Evolutionary conservation across 768 basidiomycete genomes (phyloP), one percentile per base, ranked within the genome.

Genomic region (Serendipita indica): DNA sequence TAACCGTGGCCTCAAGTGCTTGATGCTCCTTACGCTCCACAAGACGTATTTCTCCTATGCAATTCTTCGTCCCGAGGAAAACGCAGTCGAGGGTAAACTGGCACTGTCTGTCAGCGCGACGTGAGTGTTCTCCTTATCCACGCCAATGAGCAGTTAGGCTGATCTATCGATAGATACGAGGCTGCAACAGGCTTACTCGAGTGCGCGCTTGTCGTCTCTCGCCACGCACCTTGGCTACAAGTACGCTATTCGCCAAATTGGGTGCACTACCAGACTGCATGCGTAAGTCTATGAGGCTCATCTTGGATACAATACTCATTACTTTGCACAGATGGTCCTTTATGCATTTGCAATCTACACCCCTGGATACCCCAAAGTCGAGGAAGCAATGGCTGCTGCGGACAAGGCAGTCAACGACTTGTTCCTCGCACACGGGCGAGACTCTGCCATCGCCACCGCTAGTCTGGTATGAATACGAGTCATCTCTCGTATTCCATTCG

Each of bases 1-100:
- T 18, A 54, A 16, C 30, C 22, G 32, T 7, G 22, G 25, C 25
- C 25, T 54, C 20, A 54, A 54, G 2, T 54, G 30, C 49, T 22
- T 54, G 22, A 12, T 54, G 49, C 25, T 54, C 22, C 22, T 54
- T 18, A 25, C 49, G 10, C 30, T 54, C 22, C 49, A 54, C 32
- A 27, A 33, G 49, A 54, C 49, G n/a, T 54, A 54, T 33, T 54
- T 54, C 32, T 54, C 49, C 49, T 54, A 54, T 2, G 49, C 49
- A 3, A 16, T 54, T 13, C 22, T 33, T 10, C 12, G 49, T 7
- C 49, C 49, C 20, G 32, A 54, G 4, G 49, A 54, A 28, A 33
- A 54, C n/a, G n/a, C 49, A 1, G n/a, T 20, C 49, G 4, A 18
- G 3, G 49, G 49, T 12, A 27, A 33, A 28, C n/a, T 54, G 22